Conservation (phyloP, 2,329 filamentous ascomycete species). For the Colletotrichum limetticola region DNA sequence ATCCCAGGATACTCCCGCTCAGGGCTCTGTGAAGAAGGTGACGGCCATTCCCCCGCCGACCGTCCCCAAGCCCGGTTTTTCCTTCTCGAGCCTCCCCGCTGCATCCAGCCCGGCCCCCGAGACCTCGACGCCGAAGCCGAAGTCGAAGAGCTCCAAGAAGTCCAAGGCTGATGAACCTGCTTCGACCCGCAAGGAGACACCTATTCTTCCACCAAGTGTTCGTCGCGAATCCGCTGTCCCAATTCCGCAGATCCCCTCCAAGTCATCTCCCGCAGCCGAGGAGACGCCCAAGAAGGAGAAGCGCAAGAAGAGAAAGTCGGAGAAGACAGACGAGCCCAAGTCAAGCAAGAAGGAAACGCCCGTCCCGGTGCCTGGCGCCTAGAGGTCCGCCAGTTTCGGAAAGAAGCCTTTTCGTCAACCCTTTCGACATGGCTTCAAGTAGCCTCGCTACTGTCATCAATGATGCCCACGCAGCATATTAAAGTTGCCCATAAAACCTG, state of each 20-base stretch:
- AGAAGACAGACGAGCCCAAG: slow-evolving; percentile 5
- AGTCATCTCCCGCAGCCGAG: slow-evolving; percentile 11
- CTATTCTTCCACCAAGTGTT: slow-evolving; percentile 36
- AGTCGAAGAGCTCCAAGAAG: slow-evolving; percentile 44
- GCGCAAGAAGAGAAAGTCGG: slow-evolving; percentile 32
- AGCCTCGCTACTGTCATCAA: background rate
- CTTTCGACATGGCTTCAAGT: background rate
- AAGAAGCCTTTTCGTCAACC: background rate
- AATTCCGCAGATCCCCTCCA: slow-evolving; percentile 3
- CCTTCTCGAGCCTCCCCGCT: slow-evolving; percentile 34
- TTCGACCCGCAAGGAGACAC: slow-evolving; percentile 40
- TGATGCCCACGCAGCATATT: background rate
- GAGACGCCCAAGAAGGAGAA: slow-evolving; percentile 40
- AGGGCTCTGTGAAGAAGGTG: slow-evolving; percentile 42
- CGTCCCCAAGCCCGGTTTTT: slow-evolving; percentile 39
- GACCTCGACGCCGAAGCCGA: slow-evolving; percentile 38
- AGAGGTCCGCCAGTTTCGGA: background rate
- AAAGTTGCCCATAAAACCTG: slow-evolving; percentile 18
- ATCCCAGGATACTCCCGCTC: slow-evolving; percentile 2
- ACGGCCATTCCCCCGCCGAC: slow-evolving; percentile 47
- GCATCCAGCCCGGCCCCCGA: slow-evolving; percentile 38
- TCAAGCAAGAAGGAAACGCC: slow-evolving; percentile 42
- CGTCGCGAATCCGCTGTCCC: slow-evolving; percentile 26
- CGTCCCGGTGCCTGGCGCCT: slow-evolving; percentile 20
- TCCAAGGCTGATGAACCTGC: slow-evolving; percentile 39